Evolutionary conservation across 495 filamentous ascomycete species (phyloP).

Genomic region (Neurospora pannonica): DNA sequence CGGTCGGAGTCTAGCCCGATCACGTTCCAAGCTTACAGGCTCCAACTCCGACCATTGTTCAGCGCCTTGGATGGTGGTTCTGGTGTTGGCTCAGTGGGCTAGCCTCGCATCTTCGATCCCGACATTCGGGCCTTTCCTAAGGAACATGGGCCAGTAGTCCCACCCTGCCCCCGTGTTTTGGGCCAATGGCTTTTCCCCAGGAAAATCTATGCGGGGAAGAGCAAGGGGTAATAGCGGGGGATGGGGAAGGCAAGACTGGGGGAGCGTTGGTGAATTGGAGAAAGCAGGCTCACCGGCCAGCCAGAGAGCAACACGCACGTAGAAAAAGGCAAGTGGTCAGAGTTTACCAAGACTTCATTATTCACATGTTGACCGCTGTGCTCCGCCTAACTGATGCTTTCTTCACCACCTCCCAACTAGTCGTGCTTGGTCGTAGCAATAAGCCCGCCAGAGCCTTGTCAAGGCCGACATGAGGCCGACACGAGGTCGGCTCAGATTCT

Average conservation of each 20-base stretch:
- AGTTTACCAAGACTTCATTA: not conserved
- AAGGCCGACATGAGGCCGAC: not conserved
- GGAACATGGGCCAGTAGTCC: not conserved
- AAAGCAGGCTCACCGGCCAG: not conserved
- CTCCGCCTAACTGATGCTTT: not conserved
- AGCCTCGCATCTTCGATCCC: not conserved
- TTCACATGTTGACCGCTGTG: not conserved
- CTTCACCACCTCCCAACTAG: not conserved
- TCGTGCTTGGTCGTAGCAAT: not conserved
- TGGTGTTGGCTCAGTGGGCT: not conserved
- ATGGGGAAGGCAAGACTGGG: not conserved
- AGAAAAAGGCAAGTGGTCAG: not conserved
- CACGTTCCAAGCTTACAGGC: not conserved
- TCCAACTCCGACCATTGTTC: not conserved
- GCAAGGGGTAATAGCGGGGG: not conserved
- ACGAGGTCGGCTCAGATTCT: not conserved
- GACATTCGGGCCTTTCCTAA: not conserved
- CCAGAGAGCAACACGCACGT: not conserved
- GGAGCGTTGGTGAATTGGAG: not conserved
- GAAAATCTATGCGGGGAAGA: not conserved
- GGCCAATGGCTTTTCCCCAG: not conserved
- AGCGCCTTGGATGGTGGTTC: not conserved
- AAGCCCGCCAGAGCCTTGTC: not conserved
- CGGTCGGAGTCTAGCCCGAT: not conserved
- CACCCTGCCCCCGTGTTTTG: not conserved